Evolutionary conservation across 2,329 filamentous ascomycete species (phyloP).

Genomic region (Tolypocladium inflatum): DNA sequence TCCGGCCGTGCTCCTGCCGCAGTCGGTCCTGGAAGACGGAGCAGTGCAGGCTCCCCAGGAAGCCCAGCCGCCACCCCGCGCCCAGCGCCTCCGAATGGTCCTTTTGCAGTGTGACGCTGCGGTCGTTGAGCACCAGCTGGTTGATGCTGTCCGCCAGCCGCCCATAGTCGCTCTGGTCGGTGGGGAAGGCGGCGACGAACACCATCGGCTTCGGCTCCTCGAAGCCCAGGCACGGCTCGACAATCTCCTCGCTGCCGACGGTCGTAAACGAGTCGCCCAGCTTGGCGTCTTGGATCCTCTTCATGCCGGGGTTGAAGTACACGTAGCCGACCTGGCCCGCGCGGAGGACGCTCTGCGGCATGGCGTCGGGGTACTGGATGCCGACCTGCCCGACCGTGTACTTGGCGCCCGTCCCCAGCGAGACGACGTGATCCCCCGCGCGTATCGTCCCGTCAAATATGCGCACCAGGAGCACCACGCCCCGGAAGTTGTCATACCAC

Average conservation of each 20-base stretch:
- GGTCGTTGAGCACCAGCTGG: constrained; percentile 88
- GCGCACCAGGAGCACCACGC: constrained; percentile 82
- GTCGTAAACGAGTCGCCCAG: constrained; percentile 92
- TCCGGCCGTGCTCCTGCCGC: constrained; percentile 86
- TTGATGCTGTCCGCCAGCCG: constrained; percentile 89
- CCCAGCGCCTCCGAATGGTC: constrained; percentile 91
- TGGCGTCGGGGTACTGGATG: constrained; percentile 88
- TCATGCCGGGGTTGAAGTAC: constrained; percentile 98
- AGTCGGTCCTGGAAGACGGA: constrained; percentile 98
- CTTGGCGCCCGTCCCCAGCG: constrained; percentile 77
- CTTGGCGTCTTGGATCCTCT: constrained; percentile 88
- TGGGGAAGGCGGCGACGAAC: constrained; percentile 92
- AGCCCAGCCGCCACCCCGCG: constrained; percentile 87
- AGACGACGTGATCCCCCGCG: constrained; percentile 77
- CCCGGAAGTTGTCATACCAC: constrained; percentile 96
- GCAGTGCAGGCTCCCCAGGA: constrained; percentile 93
- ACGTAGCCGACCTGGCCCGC: constrained; percentile 96
- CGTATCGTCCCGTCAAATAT: constrained; percentile 81
- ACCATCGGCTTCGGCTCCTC: constrained; percentile 99
- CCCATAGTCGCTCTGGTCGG: constrained; percentile 78
- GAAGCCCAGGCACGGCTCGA: constrained; percentile 81
- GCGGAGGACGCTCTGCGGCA: constrained; percentile 67
- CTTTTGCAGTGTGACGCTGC: constrained; percentile 88
- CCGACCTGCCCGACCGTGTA: constrained; percentile 95
- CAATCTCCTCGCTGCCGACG: constrained; percentile 62